A percentile compares a stretch with the other conserved stretches of the same genome.
These are phyloP conservation scores for Aspergillus texensis DNA, from an alignment of 2,329 filamentous ascomycete genomes.

Conservation along the genomic window DNA sequence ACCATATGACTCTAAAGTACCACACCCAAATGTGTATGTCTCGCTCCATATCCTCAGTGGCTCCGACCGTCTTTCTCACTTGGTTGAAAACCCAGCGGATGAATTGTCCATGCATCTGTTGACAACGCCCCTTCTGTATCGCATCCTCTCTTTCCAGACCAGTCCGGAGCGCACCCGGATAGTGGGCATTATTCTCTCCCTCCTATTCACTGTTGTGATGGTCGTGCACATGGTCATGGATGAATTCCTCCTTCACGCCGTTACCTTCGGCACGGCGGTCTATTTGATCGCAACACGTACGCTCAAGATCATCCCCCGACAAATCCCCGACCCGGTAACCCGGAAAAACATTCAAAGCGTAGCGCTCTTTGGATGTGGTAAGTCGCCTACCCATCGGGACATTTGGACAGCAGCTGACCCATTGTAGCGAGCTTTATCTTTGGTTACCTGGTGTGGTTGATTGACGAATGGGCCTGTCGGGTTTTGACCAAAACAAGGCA, in stretches of 20 bases:
- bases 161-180: slow-evolving; percentile 27
- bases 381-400: slow-evolving; percentile 1
- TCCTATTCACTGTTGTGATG: slow-evolving; percentile 39
- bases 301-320: slow-evolving; percentile 34
- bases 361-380: slow-evolving; percentile 29
- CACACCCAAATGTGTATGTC: slow-evolving; percentile 37
- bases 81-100: slow-evolving; percentile 32
- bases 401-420: neutral
- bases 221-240: slow-evolving; percentile 48
- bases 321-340: slow-evolving; percentile 31
- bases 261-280: slow-evolving; percentile 38
- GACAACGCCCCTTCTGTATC: slow-evolving; percentile 46
- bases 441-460: slow-evolving; percentile 45
- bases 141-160: slow-evolving; percentile 41
- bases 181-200: slow-evolving; percentile 22
- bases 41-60: neutral
- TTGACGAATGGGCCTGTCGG: slow-evolving; percentile 42
- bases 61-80: slow-evolving; percentile 1
- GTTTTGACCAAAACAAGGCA: slow-evolving; percentile 31
- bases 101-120: slow-evolving; percentile 48
- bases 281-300: slow-evolving; percentile 38
- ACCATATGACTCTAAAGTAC: slow-evolving; percentile 37
- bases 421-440: slow-evolving; percentile 38
- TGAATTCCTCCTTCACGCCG: slow-evolving; percentile 46
- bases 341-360: slow-evolving; percentile 24